Base-by-base conservation (phyloP, 345 rosid species). In the Sisymbrium altissimum region DNA sequence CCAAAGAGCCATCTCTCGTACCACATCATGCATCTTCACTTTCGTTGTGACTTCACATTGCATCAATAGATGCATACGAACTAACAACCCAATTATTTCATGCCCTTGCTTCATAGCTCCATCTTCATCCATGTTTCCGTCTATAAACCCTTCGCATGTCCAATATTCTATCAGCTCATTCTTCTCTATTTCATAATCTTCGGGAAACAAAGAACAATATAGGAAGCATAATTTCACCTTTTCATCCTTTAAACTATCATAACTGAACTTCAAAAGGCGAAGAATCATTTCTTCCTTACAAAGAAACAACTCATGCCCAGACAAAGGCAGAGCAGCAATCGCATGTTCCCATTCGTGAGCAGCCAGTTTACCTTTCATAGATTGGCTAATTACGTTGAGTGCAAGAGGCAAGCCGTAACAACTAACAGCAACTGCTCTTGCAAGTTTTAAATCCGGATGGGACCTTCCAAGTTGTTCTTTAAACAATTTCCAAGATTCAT, bases 361-460 rank as follows among this genome's bases (percentile, higher is more conserved):
- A 4, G 60, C 12, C 19, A 14, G 18, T 17, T 49, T 72, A 11
- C 18, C 11, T 17, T 50, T 32, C 76, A 72, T 72, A 60, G 68
- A 7, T 38, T 50, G 17, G 40, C 60, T 69, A 23, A 38, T 39
- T 29, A 13, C 57, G 25, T 0, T 25, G 27, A 72, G 69, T 19
- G 78, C 80, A 58, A 76, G 80, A 2, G 83, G 83, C 30, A 80
- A 35, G 21, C 80, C 83, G 5, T 9, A 9, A 39, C 75, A 76
- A 9, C 35, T 52, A 0, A 9, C 13, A 5, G 63, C 69, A 32
- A 77, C 32, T 49, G n/a, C 5, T 58, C 56, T 6, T 55, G 72
- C 70, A 4, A 75, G 10, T 9, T 3, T 29, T 3, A 64, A 32
- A 12, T 41, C 21, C 6, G 14, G 54, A 33, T 74, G 64, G 30